Evolutionary conservation across 371 early-diverging fungal species (phyloP), one percentile per base, ranked within the genome.

Genomic region (Mucor circinelloides): DNA sequence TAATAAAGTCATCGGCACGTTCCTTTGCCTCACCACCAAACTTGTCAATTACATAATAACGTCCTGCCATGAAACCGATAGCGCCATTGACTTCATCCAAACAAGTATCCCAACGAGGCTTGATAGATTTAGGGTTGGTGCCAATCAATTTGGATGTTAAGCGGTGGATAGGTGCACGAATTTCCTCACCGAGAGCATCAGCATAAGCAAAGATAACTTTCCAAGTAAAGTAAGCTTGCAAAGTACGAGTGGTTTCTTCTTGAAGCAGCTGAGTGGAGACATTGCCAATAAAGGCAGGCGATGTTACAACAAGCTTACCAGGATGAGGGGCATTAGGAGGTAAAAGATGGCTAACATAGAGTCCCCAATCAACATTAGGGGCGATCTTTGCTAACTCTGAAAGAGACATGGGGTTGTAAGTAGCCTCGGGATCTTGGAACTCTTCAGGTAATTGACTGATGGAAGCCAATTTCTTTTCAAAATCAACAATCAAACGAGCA

Each of bases 81-180:
- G 70, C 67, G 0, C 56, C 21, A 55, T 85, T 79, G 15, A 82
- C 72, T 23, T 71, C 54, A 5, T 64, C 68, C 21, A 88, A 68
- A 67, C 88, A 88, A 7, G 74, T 77, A 36, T 88, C 80, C 80
- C 80, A 82, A 2, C 87, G 78, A 44, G 85, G 85, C 8, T 85
- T 80, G 0, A 67, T 58, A 2, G 74, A 66, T 28, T 70, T 75
- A 17, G 82, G 76, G 34, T 80, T 71, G 1, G 81, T 68, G 31
- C 89, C 85, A 15, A 67, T 66, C 30, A 87, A 34, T 2, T 64
- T 68, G 5, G 80, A 67, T 6, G 67, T 66, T 6, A 86, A 46
- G 27, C 64, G 68, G 15, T 64, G 73, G 21, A 82, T 38, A 8
- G 80, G 81, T 1, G 66, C 64, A n/a, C 76, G 76, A 15, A 78